Conservation (phyloP, 257 asterid species). For the Catharanthus roseus region DNA sequence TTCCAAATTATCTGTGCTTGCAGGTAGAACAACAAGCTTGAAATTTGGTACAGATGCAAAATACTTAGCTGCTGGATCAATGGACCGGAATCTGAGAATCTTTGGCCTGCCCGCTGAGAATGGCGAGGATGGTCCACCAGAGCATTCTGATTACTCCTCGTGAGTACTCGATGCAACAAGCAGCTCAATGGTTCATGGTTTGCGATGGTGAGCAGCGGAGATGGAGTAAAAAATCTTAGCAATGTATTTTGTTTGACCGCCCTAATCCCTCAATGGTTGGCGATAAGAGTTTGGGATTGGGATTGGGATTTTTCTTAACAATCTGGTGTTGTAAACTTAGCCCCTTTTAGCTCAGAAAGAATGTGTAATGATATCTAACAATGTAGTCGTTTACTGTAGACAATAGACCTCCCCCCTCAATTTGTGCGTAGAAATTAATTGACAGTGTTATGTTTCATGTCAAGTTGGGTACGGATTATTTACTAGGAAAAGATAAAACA, state of each 20-base stretch:
- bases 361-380: slow-evolving; percentile 8
- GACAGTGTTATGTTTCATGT: background rate
- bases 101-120: slow-evolving; percentile 75
- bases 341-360: background rate
- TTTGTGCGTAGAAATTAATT: background rate
- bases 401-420: background rate
- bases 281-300: too few relatives aligned
- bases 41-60: slow-evolving; percentile 89
- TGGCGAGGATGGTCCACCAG: slow-evolving; percentile 43
- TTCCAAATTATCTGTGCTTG: slow-evolving; percentile 9
- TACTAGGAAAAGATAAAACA: background rate
- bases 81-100: slow-evolving; percentile 89
- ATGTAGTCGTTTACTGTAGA: background rate
- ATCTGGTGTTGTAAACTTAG: background rate
- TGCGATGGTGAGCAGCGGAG: background rate
- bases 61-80: slow-evolving; percentile 88
- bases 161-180: background rate
- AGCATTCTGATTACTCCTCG: slow-evolving; percentile 17
- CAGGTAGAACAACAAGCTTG: slow-evolving; percentile 72
- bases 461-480: background rate
- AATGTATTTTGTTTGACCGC: background rate
- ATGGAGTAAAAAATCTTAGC: background rate
- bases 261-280: background rate
- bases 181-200: background rate
- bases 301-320: background rate